Evolutionary conservation across 306 rosid genomes (phyloP).

Genomic region (Astragalus glycyphyllos): DNA sequence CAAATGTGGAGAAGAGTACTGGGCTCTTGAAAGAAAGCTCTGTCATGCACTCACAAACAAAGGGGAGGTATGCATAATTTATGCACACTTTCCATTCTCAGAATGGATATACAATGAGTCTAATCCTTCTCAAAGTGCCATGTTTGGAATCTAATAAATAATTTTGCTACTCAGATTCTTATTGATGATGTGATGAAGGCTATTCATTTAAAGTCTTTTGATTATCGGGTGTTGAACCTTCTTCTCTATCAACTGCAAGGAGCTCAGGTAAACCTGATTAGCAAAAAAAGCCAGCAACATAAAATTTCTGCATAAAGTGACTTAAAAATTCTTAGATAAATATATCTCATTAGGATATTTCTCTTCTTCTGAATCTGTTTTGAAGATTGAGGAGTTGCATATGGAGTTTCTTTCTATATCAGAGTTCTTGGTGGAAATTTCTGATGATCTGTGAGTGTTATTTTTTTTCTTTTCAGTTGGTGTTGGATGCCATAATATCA

Average conservation of each 20-base stretch:
- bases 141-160: conserved; percentile 36
- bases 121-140: conserved; percentile 12
- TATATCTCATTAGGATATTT: conserved; percentile 40
- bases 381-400: conserved; percentile 84
- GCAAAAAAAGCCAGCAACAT: conserved; percentile 15
- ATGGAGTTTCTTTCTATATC: conserved; percentile 88
- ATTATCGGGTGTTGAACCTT: conserved; percentile 89
- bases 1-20: conserved; percentile 78
- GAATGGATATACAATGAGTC: background rate
- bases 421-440: conserved; percentile 88
- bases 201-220: conserved; percentile 83
- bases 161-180: conserved; percentile 58
- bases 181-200: conserved; percentile 85
- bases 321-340: conserved; percentile 19
- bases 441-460: conserved; percentile 86
- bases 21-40: conserved; percentile 92
- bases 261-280: conserved; percentile 62
- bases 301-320: conserved; percentile 17
- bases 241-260: conserved; percentile 85
- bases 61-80: conserved; percentile 58
- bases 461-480: conserved; percentile 35
- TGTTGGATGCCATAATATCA: conserved; percentile 29
- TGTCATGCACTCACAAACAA: conserved; percentile 62
- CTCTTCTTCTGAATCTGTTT: conserved; percentile 52
- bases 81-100: conserved; percentile 22